Conservation (phyloP, 148 eudicot species). For the Persicaria tinctoria region DNA sequence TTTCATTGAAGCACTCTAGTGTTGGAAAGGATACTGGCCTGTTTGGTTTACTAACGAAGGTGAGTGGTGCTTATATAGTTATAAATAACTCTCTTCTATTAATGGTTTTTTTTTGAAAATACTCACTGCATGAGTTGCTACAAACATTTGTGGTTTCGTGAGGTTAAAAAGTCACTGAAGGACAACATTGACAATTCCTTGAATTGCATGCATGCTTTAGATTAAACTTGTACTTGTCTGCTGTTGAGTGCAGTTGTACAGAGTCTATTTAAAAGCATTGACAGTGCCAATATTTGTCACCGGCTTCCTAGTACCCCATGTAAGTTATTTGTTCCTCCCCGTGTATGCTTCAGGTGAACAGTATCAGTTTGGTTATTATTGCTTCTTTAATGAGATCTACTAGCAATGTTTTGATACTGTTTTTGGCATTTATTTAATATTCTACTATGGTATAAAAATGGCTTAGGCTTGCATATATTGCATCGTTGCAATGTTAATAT, state of each 20-base stretch:
- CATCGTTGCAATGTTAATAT: slow-evolving; percentile 1
- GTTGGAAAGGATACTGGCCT: slow-evolving; percentile 34
- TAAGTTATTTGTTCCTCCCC: slow-evolving; percentile 19
- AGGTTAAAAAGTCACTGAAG: not conserved
- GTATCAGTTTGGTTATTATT: not conserved
- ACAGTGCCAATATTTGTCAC: slow-evolving; percentile 51
- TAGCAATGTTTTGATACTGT: not conserved
- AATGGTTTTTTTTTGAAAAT: not conserved
- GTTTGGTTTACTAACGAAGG: slow-evolving; percentile 47
- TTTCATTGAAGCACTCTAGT: slow-evolving; percentile 44
- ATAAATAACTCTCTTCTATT: not conserved
- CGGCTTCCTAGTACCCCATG: slow-evolving; percentile 78
- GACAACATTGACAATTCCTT: not conserved
- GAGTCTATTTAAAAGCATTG: slow-evolving; percentile 47
- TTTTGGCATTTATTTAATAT: not conserved
- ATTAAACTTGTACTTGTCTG: slow-evolving; percentile 1
- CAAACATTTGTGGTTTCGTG: not conserved
- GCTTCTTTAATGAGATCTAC: not conserved
- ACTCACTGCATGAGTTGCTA: not conserved
- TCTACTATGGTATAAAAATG: not conserved
- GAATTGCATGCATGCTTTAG: not conserved
- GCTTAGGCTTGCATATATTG: not conserved
- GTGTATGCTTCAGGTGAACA: not conserved
- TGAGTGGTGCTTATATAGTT: slow-evolving; percentile 24
- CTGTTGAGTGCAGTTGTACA: slow-evolving; percentile 51